Evolutionary conservation across 768 basidiomycete genomes (phyloP), one percentile per base, ranked within the genome.

Genomic region (Agaricus subrufescens): DNA sequence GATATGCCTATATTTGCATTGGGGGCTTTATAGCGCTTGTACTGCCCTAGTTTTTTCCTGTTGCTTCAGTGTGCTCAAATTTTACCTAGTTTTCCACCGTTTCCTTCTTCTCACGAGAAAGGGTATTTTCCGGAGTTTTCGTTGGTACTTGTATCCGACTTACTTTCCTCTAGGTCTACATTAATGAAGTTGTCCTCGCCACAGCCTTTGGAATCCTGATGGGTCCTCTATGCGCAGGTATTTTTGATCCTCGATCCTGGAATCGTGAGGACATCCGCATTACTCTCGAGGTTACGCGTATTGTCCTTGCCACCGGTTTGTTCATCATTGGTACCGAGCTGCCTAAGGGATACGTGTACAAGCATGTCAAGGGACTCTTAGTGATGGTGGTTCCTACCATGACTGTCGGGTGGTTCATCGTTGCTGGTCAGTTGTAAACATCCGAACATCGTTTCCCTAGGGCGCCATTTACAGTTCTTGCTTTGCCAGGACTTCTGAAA

Each of bases 241-340:
- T 87, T 7, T 91, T 95, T 69, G 73, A 93, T 62, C 94, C 94
- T 5, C 78, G 87, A 3, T 74, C 76, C 2, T 97, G 94, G 94
- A 80, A 79, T 23, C 30, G 65, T 3, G 62, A 69, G 12, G 64
- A 74, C 37, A 77, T 81, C 63, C 68, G 73, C 3, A 82, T 99
- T 56, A 98, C 95, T 1, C 69, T 72, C 15, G 94, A 96, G 69
- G 72, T 96, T 15, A 94, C 87, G 73, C 80, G 94, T 8, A 71
- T 97, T 34, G 89, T 97, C 49, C 88, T 99, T 45, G 95, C 88
- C 3, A 87, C 90, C 1, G 91, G 93, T 27, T 82, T 98, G 1
- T 99, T 99, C 63, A 91, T 95, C 6, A 92, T 98, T 31, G 96
- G 96, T 2, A 92, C 96, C 26, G 95, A 99, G 67, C 76, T 98